Base-by-base conservation (phyloP, 179 eudicot species). In the Spergularia azorica region DNA sequence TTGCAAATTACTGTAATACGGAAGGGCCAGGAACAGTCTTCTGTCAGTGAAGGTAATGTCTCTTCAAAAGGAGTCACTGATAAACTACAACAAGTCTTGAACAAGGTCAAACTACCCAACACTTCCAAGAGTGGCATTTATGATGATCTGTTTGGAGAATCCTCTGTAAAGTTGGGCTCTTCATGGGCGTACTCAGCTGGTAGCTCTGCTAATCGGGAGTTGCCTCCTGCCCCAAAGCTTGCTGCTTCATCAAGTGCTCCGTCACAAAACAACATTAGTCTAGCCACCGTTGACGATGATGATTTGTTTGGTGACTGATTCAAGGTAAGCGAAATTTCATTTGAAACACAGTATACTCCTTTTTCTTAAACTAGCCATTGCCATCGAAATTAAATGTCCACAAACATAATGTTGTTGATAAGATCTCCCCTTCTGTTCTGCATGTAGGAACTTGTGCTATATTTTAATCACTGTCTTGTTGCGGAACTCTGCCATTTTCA, bases 1-100 rank as follows among this genome's bases (percentile, higher is more conserved):
- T 92, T 95, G 65, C 97, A 95, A 76, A 83, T 82, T 43, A 95
- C 97, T 8, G 90, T 95, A 26, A 89, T 95, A 82, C 99, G 97
- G 0, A 91, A 90, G 84, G 94, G 97, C 71, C 84, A 91, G 82
- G 92, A 79, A 72, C 87, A 79, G 43, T 67, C 85, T 61, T 77
- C 88, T 43, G 79, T 32, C 54, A 95, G 83, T 84, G 95, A 93
- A 86, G 89, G 77, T 48, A 83, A 54, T 79, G 70, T 69, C 69
- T 63, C 90, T 16, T 81, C 75, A 61, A 89, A 83, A 77, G 99
- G 97, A 18, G 97, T 95, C 54, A 95, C 99, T 0, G 90, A 90
- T 73, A 95, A 91, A 76, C 86, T 95, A 76, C 88, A 89, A 76
- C 83, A 90, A 84, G 91, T 90, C 17, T 76, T 95, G 83, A 86